phyloP scores from a whole-genome alignment of 495 filamentous ascomycete genomes.

The Glarea lozoyensis region DNA sequence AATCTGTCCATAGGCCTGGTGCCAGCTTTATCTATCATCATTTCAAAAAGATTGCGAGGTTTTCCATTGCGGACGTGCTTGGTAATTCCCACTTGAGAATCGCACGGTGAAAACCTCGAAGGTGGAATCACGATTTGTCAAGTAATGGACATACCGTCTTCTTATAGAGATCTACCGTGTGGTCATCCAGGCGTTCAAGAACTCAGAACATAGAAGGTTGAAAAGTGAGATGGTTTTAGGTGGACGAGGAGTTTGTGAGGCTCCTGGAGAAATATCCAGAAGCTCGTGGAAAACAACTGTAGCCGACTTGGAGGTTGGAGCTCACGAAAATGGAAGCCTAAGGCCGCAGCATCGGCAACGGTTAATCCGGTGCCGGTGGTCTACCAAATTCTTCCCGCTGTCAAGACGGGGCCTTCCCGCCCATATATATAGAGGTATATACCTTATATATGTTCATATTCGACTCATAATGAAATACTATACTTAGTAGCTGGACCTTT shows the following conservation, averaged over 20 bases:
- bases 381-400: too few species aligned
- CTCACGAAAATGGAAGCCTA: too few species aligned
- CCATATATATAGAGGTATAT: too few species aligned
- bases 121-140: background rate
- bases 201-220: background rate
- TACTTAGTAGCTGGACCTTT: too few species aligned
- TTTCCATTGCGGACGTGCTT: background rate
- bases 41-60: constrained; percentile 1
- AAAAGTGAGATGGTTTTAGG: background rate
- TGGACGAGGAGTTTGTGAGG: background rate
- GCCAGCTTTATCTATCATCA: constrained; percentile 19
- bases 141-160: too few species aligned
- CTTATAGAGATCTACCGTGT: background rate
- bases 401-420: too few species aligned
- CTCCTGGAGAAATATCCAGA: background rate
- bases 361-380: too few species aligned
- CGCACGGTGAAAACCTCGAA: background rate
- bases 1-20: constrained; percentile 16
- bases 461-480: too few species aligned
- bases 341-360: too few species aligned
- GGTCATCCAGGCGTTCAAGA: background rate
- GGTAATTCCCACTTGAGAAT: background rate
- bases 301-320: too few species aligned
- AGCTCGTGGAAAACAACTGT: too few species aligned
- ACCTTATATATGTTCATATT: too few species aligned